These are phyloP conservation scores for Gloeophyllum trabeum DNA, from an alignment of 768 basidiomycete genomes.

Conservation along the genomic window DNA sequence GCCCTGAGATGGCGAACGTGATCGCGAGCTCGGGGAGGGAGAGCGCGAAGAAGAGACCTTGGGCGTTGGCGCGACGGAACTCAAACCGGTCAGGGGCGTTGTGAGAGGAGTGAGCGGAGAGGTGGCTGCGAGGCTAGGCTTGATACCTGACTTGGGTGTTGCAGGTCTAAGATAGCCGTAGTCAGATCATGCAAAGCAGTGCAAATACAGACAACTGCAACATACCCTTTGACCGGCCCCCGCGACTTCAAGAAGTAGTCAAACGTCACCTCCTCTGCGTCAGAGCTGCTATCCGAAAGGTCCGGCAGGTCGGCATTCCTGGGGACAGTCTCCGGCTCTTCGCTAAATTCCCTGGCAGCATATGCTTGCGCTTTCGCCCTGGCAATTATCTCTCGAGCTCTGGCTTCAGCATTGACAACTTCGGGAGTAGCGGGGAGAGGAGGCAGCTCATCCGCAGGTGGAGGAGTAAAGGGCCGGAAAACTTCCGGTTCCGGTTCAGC, in stretches of 20 bases:
- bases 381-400: conserved; percentile 48
- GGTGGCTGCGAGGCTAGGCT: no score
- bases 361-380: conserved; percentile 52
- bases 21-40: no score
- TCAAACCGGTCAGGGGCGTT: no score
- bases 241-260: background rate
- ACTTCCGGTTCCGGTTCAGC: no score
- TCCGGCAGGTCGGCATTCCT: background rate
- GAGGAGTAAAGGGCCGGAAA: conserved; percentile 16
- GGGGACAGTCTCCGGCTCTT: background rate
- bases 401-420: conserved; percentile 22
- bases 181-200: no score
- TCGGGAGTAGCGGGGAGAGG: conserved; percentile 19
- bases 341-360: background rate
- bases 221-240: background rate
- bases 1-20: no score
- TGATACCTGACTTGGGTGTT: no score
- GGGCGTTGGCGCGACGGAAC: no score
- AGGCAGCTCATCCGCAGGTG: conserved; percentile 8
- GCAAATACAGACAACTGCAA: background rate
- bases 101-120: no score
- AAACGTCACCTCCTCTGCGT: background rate
- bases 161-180: no score
- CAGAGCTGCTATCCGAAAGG: background rate
- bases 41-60: no score